Percentiles rank a stretch among this genome's conserved stretches.
phyloP scores from a whole-genome alignment of 2,329 filamentous ascomycete genomes.

The Sordariomycetes sp. region DNA sequence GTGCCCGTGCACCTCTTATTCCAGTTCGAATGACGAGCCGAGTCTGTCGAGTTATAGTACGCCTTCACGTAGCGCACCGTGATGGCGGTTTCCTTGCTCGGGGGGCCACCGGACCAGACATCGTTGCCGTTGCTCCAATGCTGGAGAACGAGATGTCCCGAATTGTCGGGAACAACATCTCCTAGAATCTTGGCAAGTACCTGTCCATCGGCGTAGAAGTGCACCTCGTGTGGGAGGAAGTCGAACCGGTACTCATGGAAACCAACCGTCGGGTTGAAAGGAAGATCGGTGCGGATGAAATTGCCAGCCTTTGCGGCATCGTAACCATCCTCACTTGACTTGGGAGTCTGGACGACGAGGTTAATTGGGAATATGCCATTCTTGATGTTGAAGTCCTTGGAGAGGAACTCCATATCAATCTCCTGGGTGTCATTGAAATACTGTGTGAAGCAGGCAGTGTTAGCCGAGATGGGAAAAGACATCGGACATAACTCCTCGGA shows the following conservation, averaged over 20 bases:
- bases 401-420: constrained; percentile 72
- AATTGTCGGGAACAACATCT: constrained; percentile 39
- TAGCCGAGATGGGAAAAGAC: neutral
- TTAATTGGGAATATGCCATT: constrained; percentile 48
- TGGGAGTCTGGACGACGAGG: constrained; percentile 59
- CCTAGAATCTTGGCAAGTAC: constrained; percentile 42
- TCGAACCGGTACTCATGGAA: constrained; percentile 77
- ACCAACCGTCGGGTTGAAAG: constrained; percentile 49
- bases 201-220: constrained; percentile 55
- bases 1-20: constrained; percentile 21
- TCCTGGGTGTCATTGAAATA: constrained; percentile 70
- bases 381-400: constrained; percentile 41
- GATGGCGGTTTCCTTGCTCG: constrained; percentile 44
- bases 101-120: constrained; percentile 60
- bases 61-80: constrained; percentile 59
- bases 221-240: constrained; percentile 47
- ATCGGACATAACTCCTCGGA: neutral
- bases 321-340: constrained; percentile 44
- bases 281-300: constrained; percentile 43
- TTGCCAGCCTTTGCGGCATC: constrained; percentile 46
- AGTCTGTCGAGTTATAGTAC: constrained; percentile 61
- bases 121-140: constrained; percentile 70
- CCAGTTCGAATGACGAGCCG: constrained; percentile 24
- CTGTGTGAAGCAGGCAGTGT: constrained; percentile 22
- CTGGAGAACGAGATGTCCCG: constrained; percentile 57